Base-by-base conservation (phyloP, 306 rosid genomes). In the Prunus salicina region DNA sequence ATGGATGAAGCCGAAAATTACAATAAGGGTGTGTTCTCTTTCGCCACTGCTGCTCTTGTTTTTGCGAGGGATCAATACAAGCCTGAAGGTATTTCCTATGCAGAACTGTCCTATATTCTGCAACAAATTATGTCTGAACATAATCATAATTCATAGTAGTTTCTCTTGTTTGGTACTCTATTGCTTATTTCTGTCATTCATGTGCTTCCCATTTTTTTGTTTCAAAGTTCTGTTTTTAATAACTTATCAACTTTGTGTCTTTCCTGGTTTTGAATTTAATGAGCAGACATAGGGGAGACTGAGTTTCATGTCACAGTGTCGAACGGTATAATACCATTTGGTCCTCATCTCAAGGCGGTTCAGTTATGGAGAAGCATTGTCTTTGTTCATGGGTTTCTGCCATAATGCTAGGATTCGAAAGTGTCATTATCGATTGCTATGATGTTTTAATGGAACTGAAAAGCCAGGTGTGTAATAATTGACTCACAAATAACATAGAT, bases 31-130 rank as follows among this genome's bases (percentile, higher is more conserved):
- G 3, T 24, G 45, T 24, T 27, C 77, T 18, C 24, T 14, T 58
- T 68, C 50, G 86, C 83, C 45, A 91, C 86, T 53, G 87, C 82
- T 72, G 93, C 89, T 73, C 94, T 91, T 3, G 87, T 89, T 38
- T 87, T 91, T 65, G 91, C 86, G 41, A 77, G 74, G 81, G 93
- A 89, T 75, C 76, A 75, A 68, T 66, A 83, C 73, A 79, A 87
- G 65, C 66, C 84, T 78, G 64, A 66, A 15, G 92, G 92, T 89
- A 82, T 16, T 10, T 32, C 19, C 6, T 24, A 32, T 13, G 14
- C 52, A 12, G 12, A 12, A 11, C 5, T 49, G 18, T 49, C 52
- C 16, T 49, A 49, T 3, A 4, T 49, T 14, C 11, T 49, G 18
- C 16, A 49, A 3, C 15, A 47, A 47, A 47, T 47, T 47, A 12